Evolutionary conservation across 306 rosid species (phyloP).

Genomic region (Castanospermum australe): DNA sequence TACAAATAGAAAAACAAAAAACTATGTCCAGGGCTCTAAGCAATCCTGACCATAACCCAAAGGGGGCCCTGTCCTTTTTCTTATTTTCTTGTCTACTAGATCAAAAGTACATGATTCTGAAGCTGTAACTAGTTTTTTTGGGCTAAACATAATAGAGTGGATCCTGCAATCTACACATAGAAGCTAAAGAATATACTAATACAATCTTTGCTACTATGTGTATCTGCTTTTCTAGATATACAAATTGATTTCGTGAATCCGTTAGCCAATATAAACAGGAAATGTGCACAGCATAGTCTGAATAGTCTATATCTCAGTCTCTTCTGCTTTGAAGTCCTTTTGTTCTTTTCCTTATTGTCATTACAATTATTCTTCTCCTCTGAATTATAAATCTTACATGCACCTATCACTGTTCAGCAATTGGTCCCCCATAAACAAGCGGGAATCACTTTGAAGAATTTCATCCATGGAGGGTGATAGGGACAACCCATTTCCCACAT

Average conservation of each 20-base stretch:
- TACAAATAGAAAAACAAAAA: constrained; percentile 18
- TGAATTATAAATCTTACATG: constrained; percentile 40
- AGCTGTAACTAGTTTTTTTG: constrained; percentile 19
- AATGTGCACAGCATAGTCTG: constrained; percentile 34
- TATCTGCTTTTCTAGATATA: constrained; percentile 29
- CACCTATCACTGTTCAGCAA: constrained; percentile 44
- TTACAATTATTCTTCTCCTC: constrained; percentile 16
- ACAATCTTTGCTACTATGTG: constrained; percentile 25
- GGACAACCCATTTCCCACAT: constrained; percentile 85
- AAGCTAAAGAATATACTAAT: constrained; percentile 37
- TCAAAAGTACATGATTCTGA: constrained; percentile 39
- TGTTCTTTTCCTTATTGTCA: constrained; percentile 31
- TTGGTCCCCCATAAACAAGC: constrained; percentile 80
- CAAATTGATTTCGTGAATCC: constrained; percentile 28
- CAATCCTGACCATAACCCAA: neutral
- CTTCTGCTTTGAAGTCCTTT: constrained; percentile 38
- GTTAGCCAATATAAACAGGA: constrained; percentile 32
- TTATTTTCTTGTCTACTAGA: constrained; percentile 20
- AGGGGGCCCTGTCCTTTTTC: constrained; percentile 11
- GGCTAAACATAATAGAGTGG: constrained; percentile 28
- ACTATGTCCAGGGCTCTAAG: constrained; percentile 16
- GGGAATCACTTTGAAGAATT: constrained; percentile 59
- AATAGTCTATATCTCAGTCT: constrained; percentile 38
- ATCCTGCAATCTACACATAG: constrained; percentile 31
- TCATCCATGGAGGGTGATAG: constrained; percentile 59